Evolutionary conservation across 768 basidiomycete species (phyloP).

Genomic region (Clathrus columnatus): DNA sequence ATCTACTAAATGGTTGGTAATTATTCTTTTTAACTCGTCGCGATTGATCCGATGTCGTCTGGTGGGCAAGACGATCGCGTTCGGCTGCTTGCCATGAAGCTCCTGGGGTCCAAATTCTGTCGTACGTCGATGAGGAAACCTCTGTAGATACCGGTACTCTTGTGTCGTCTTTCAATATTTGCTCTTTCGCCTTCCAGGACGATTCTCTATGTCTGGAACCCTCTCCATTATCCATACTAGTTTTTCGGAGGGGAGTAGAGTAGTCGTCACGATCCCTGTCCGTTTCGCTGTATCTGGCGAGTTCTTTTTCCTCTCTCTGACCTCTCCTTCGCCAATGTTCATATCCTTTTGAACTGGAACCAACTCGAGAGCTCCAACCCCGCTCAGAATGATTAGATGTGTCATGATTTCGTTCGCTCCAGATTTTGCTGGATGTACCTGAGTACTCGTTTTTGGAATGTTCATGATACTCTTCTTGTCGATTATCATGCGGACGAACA

Average conservation of each 20-base stretch:
- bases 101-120: slow-evolving; percentile 67
- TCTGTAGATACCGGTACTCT: not conserved
- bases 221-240: slow-evolving; percentile 3
- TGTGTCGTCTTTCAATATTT: slow-evolving; percentile 2
- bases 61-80: slow-evolving; percentile 22
- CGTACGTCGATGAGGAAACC: slow-evolving; percentile 27
- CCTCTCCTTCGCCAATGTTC: not conserved
- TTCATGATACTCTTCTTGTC: slow-evolving; percentile 41
- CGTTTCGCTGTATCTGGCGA: not conserved
- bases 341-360: not conserved
- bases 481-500: slow-evolving; percentile 44
- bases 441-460: slow-evolving; percentile 33
- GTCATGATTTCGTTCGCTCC: slow-evolving; percentile 37
- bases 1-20: slow-evolving; percentile 6
- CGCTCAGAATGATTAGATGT: slow-evolving; percentile 23
- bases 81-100: slow-evolving; percentile 50
- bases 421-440: slow-evolving; percentile 24
- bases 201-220: not conserved
- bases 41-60: slow-evolving; percentile 33
- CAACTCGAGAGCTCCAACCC: not conserved
- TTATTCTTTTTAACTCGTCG: slow-evolving; percentile 29
- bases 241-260: not conserved
- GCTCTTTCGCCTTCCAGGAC: slow-evolving; percentile 1
- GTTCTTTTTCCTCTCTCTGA: not conserved
- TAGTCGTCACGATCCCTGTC: not conserved